Evolutionary conservation across 768 basidiomycete species (phyloP), one percentile per base, ranked within the genome.

Genomic region (Tubosaeta sp.): DNA sequence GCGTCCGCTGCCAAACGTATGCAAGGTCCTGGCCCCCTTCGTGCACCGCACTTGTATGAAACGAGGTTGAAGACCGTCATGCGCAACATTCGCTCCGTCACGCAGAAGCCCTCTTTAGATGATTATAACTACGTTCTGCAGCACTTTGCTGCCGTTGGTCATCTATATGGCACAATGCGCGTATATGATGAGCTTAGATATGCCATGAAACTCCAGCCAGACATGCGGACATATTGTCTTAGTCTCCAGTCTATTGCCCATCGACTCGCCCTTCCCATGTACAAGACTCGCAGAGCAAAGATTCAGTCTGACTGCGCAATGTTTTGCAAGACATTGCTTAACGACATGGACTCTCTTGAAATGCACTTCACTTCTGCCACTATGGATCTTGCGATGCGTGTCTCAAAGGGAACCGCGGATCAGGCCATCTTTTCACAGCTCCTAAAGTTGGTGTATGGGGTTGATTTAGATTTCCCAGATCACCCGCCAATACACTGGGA

Each of bases 381-480:
- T 56, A 72, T 90, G 54, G 90, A 91, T 66, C 69, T 89, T 48
- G 74, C 74, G 2, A 69, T 86, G 39, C 82, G 87, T 18, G 77
- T 92, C 54, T 70, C 89, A 58, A 86, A 83, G 68, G 81, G 83
- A 53, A 63, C 81, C 0, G 61, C 78, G 44, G 81, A 87, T 63
- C 61, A 71, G 49, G 71, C 77, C 27, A 71, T 73, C 0, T 86
- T 87, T 62, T 76, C 82, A 46, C 61, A 69, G 24, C 72, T 90
- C 22, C 69, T 90, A 73, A 82, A 78, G 57, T 70, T 78, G 59
- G 81, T 79, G 31, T 93, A 91, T 65, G 89, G 84, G 0, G 77
- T 93, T 50, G 90, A 93, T 68, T 66, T 92, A 42, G 73, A 78
- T 19, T 83, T 83, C 59, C 89, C 88, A 0, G 90, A 93, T 60